These are phyloP conservation scores for Scheffersomyces parashehatae DNA, from an alignment of 1,139 yeast genomes.

Conservation along the genomic window DNA sequence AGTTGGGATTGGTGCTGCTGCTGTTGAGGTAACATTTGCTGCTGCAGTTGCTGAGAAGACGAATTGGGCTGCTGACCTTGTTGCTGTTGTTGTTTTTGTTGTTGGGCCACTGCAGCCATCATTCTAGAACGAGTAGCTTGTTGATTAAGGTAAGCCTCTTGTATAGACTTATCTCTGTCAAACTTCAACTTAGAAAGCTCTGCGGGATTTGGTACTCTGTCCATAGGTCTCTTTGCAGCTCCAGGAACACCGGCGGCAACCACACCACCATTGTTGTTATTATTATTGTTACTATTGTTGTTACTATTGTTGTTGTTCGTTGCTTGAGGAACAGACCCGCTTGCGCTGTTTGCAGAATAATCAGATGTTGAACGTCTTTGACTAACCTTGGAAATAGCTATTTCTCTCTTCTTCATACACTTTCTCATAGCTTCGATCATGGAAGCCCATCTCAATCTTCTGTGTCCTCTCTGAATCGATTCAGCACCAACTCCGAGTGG, in stretches of 20 bases:
- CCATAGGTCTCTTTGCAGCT: slow-evolving; percentile 25
- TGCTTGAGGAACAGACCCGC: slow-evolving; percentile 7
- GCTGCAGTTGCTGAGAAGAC: slow-evolving; percentile 11
- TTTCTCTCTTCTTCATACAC: slow-evolving; percentile 83
- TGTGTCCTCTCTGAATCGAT: slow-evolving; percentile 89
- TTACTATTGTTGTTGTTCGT: slow-evolving; percentile 3
- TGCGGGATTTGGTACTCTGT: slow-evolving; percentile 69
- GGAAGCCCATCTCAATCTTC: slow-evolving; percentile 89
- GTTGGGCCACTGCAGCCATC: slow-evolving; percentile 45
- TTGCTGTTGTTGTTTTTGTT: slow-evolving; percentile 24
- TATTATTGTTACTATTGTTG: slow-evolving; percentile 1
- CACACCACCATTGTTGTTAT: background rate
- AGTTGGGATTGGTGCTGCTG: slow-evolving; percentile 4
- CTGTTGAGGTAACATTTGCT: background rate
- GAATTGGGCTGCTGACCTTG: slow-evolving; percentile 1
- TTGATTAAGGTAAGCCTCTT: slow-evolving; percentile 66
- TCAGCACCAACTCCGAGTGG: slow-evolving; percentile 92
- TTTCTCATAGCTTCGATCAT: slow-evolving; percentile 96
- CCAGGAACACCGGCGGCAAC: slow-evolving; percentile 1
- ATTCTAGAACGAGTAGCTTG: slow-evolving; percentile 41
- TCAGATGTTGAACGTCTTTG: slow-evolving; percentile 27
- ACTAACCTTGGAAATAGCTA: slow-evolving; percentile 35
- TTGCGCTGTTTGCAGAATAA: slow-evolving; percentile 1
- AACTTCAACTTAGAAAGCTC: slow-evolving; percentile 78
- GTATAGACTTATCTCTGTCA: slow-evolving; percentile 83